Conservation (phyloP, 164 flowering plant species). For the Magnolia sinica region DNA sequence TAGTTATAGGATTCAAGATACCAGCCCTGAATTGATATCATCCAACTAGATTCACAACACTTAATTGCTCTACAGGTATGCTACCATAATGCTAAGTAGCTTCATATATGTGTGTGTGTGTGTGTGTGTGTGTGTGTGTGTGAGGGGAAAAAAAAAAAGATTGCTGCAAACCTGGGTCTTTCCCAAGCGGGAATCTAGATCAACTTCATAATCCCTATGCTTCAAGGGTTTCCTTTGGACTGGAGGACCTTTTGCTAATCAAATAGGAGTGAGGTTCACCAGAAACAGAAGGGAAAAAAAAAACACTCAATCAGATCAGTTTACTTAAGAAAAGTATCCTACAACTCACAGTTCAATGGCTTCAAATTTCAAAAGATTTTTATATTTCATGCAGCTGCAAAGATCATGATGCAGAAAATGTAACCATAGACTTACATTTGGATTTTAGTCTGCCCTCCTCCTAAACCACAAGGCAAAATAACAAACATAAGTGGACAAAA, state of each 20-base stretch:
- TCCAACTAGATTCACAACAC: no score
- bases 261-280: background rate
- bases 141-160: background rate
- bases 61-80: no score
- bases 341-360: background rate
- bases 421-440: constrained; percentile 39
- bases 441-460: constrained; percentile 48
- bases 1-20: no score
- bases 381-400: background rate
- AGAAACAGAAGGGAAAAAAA: background rate
- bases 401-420: background rate
- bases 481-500: constrained; percentile 1
- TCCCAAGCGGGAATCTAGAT: constrained; percentile 91
- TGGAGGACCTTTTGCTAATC: constrained; percentile 80
- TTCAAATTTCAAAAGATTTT: background rate
- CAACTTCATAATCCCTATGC: constrained; percentile 96
- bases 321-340: background rate
- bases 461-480: constrained; percentile 18
- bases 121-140: no score
- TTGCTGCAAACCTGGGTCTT: constrained; percentile 74
- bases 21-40: no score
- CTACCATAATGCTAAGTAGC: no score
- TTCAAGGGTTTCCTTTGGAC: constrained; percentile 96
- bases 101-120: no score
- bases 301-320: background rate